Base-by-base conservation (phyloP, 805 yeast genomes). In the Candida michaelii region DNA sequence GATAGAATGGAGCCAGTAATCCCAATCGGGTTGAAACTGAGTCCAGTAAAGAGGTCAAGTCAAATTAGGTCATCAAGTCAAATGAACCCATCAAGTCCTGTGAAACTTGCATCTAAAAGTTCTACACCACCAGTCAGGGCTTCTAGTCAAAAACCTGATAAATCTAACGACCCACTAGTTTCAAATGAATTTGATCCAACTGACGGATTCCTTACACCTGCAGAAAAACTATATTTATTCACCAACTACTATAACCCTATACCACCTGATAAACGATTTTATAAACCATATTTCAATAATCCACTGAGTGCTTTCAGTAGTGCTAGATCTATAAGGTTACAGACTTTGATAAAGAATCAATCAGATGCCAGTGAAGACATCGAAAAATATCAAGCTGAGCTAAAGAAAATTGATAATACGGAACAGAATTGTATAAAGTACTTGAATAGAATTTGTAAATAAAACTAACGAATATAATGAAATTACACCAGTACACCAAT, bases 161-260 rank as follows among this genome's bases (percentile, higher is more conserved):
- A 21, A 21, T 6, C 23, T 8, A 30, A 27, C 23, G 30, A 32
- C 4, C 46, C 45, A 4, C 24, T 58, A 0, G 61, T 47, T 43
- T 37, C 52, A 11, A 50, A 46, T 38, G 17, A 35, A 7, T 64
- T 65, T 43, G 42, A 43, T 9, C 45, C 50, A 0, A 44, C 47
- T 4, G 76, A 65, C 13, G 81, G 80, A 0, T 56, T 66, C n/a
- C 60, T 76, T 36, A 57, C 60, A 2, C 55, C 66, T 3, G 57
- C 59, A 6, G 65, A 75, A 38, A 60, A 60, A 39, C 49, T 57
- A 33, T 73, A 71, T 23, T 64, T 76, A 16, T 73, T 70, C 52
- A 60, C 73, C 24, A 60, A 64, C 32, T 66, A 71, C 41, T 69
- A 55, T 42, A 51, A 58, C 2, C 53, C 64, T 0, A 32, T 56